Percentiles rank a stretch among this genome's conserved stretches.
phyloP scores from a whole-genome alignment of 495 filamentous ascomycete genomes.

The Annulohypoxylon stygium region DNA sequence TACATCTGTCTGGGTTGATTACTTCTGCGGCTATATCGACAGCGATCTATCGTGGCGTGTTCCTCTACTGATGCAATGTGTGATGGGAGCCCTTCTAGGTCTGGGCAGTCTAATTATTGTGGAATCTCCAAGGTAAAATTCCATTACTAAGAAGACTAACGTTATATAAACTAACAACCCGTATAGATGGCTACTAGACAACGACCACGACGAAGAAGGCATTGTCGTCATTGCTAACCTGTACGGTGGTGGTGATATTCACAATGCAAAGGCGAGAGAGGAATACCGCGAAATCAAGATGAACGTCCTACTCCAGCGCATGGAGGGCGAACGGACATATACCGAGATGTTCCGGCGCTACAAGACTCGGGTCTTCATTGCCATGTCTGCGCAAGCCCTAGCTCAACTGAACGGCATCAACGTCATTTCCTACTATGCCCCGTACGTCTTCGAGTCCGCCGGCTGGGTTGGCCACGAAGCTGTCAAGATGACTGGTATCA shows the following conservation, averaged over 20 bases:
- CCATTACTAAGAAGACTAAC: constrained; percentile 10
- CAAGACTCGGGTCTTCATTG: constrained; percentile 92
- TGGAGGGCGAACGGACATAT: constrained; percentile 94
- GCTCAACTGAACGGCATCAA: constrained; percentile 99
- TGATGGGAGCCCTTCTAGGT: constrained; percentile 89
- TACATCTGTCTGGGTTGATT: constrained; percentile 98
- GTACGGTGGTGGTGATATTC: constrained; percentile 94
- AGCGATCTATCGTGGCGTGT: constrained; percentile 90
- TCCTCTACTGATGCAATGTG: constrained; percentile 90
- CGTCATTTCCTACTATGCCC: constrained; percentile 99
- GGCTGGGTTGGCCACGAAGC: constrained; percentile 92
- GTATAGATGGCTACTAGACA: constrained; percentile 91
- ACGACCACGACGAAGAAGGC: constrained; percentile 97
- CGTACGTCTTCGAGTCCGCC: constrained; percentile 94
- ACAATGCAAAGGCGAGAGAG: constrained; percentile 88
- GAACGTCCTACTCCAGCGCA: constrained; percentile 90
- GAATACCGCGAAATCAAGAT: constrained; percentile 99
- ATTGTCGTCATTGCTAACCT: constrained; percentile 98
- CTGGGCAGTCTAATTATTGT: constrained; percentile 91
- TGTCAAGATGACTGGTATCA: constrained; percentile 97
- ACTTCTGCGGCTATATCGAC: constrained; percentile 92
- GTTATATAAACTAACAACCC: constrained; percentile 28
- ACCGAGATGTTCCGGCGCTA: constrained; percentile 96
- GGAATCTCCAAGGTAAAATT: constrained; percentile 89
- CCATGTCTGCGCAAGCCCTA: constrained; percentile 97